phyloP scores from a whole-genome alignment of 2,329 filamentous ascomycete genomes.

The Aspergillus costaricaensis region DNA sequence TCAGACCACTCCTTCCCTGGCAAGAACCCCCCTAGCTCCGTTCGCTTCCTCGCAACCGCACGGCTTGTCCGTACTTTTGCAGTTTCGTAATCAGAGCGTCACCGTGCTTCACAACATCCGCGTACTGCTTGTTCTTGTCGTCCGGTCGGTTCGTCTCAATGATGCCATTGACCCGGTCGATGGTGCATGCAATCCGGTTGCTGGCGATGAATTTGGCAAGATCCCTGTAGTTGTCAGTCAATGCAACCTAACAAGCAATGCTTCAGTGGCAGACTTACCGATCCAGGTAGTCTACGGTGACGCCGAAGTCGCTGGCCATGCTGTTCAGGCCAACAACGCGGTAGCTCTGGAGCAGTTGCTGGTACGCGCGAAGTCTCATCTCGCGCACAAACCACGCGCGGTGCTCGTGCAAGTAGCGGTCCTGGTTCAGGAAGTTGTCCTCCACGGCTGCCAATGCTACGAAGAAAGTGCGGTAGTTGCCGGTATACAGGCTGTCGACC shows the following conservation, averaged over 20 bases:
- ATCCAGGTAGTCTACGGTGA: conserved; percentile 94
- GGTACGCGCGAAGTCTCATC: conserved; percentile 95
- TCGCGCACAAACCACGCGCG: conserved; percentile 96
- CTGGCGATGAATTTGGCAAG: conserved; percentile 96
- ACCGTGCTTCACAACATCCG: conserved; percentile 95
- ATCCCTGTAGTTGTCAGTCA: conserved; percentile 60
- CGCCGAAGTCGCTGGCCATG: conserved; percentile 97
- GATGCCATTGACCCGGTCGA: conserved; percentile 93
- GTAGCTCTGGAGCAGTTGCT: conserved; percentile 96
- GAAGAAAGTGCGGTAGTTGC: conserved; percentile 94
- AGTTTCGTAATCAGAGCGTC: conserved; percentile 98
- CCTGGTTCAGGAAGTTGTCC: conserved; percentile 88
- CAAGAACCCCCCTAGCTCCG: conserved; percentile 60
- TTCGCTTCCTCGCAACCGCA: conserved; percentile 91
- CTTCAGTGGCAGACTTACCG: conserved; percentile 59
- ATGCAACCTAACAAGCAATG: neutral
- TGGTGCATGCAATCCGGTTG: conserved; percentile 92
- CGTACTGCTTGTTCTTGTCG: conserved; percentile 99
- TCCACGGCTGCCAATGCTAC: conserved; percentile 84
- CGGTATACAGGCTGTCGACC: conserved; percentile 88
- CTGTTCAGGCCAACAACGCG: conserved; percentile 93
- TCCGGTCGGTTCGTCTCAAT: conserved; percentile 98
- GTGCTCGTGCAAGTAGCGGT: conserved; percentile 94
- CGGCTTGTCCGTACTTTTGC: conserved; percentile 98
- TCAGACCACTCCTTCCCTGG: conserved; percentile 1